Evolutionary conservation across 306 rosid species (phyloP), one percentile per base, ranked within the genome.

Genomic region (Morella rubra): DNA sequence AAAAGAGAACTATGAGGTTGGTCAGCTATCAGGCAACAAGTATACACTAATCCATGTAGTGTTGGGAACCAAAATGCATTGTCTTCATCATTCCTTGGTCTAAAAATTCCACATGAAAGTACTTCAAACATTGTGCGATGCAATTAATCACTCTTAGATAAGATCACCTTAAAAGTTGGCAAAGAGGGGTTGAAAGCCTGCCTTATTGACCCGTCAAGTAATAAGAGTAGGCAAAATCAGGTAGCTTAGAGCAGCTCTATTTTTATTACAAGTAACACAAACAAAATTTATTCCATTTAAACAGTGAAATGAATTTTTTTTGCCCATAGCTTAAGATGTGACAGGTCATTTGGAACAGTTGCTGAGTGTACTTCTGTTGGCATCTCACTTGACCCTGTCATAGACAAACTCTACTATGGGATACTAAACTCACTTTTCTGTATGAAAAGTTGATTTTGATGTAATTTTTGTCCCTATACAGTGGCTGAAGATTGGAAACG

Each of bases 1-100:
- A 24, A 59, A 73, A 59, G 27, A 65, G 69, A 75, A 50, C 72
- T 69, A 52, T 58, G 79, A 78, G 73, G 19, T 71, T 15, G 20
- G 18, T 64, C 14, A 8, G 70, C 70, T 64, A 18, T 41, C 20
- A 41, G 70, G 46, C 68, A 27, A 32, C 68, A 64, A 64, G 47
- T 41, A 8, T 12, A 7, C n/a, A 64, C 22, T 40, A 37, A 40
- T 8, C 27, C 24, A 19, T 19, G 32, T 4, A 16, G 70, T 37
- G 70, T 37, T 37, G 24, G n/a, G 46, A 64, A 42, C 19, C 70
- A 40, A 64, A 7, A 65, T 65, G 12, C 8, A 20, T 41, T 40
- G 45, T n/a, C 49, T 65, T 24, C n/a, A 40, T 40, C 70, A 16
- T 65, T 42, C 8, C 44, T 44, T 24, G 49, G 70, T 40, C 16